Evolutionary conservation across 2,329 filamentous ascomycete genomes (phyloP), one percentile per base, ranked within the genome.

Genomic region (Sclerotiophoma versabilis): DNA sequence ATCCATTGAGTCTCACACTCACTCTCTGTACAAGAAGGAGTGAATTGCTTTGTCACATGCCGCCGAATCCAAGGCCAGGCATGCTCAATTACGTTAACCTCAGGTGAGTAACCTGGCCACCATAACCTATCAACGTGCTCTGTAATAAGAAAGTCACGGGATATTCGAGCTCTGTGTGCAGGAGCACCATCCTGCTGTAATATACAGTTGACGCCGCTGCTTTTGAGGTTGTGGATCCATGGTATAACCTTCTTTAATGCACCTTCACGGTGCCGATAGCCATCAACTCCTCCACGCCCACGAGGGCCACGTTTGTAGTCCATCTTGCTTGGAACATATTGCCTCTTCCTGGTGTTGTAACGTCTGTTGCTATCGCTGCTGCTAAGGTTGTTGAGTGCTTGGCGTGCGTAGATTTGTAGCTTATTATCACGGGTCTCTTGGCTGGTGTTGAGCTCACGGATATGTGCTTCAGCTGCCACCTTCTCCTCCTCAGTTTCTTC

Each of bases 91-190:
- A 30, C 43, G 17, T 46, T 46, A 2, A 27, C 19, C 23, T 46
- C 29, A 27, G 43, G 30, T 15, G 43, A 46, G 22, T 46, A 30
- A n/a, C 43, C 43, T n/a, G 43, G 32, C 43, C 43, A 46, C 29
- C 27, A 34, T 19, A 46, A 9, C 10, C 20, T 26, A 14, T 46
- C 43, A 5, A 46, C 17, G 6, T 27, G 19, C 33, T 32, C 17
- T 25, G 20, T 17, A 20, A 19, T 14, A 8, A 46, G 17, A 19
- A 27, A 46, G 25, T 46, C 43, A 4, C 15, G 27, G 20, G 42
- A 23, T 9, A 45, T 22, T n/a, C 17, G 22, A 22, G 29, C 15
- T 7, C n/a, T 45, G 22, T 46, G 30, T 1, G 30, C 30, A 3
- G 32, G 30, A 12, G 43, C 32, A n/a, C 43, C 43, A 15, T 46